These are phyloP conservation scores for Lactarius akahatsu DNA, from an alignment of 768 basidiomycete genomes.

Conservation along the genomic window DNA sequence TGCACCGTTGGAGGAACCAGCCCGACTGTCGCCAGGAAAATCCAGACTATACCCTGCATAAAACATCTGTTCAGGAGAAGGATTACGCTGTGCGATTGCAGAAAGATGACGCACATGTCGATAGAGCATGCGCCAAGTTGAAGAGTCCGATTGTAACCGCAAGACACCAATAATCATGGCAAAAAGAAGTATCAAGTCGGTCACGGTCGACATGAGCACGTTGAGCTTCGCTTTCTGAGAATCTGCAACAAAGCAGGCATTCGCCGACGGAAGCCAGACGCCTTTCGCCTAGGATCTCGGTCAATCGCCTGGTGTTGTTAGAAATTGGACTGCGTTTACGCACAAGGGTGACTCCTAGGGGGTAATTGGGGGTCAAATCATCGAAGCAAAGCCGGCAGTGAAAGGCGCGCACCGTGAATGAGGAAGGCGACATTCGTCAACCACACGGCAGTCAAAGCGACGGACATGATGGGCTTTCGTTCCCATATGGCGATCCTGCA, in stretches of 20 bases:
- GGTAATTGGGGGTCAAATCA: neutral
- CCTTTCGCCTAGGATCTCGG: neutral
- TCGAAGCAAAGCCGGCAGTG: too few species aligned
- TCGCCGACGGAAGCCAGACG: neutral
- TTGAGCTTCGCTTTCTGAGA: neutral
- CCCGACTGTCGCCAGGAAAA: constrained; percentile 4
- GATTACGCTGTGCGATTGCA: too few species aligned
- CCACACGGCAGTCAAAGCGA: constrained; percentile 6
- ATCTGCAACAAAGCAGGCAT: neutral
- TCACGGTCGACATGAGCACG: constrained; percentile 4
- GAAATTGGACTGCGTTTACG: neutral
- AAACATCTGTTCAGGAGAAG: neutral
- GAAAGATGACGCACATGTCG: neutral
- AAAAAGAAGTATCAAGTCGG: constrained; percentile 13
- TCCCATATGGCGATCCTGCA: constrained; percentile 15
- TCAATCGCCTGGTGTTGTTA: neutral
- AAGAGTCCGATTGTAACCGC: neutral
- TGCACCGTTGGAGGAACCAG: constrained; percentile 13
- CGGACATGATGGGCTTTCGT: neutral
- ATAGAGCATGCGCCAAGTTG: constrained; percentile 9
- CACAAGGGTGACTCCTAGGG: neutral
- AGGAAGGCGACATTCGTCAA: constrained; percentile 11
- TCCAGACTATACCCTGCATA: constrained; percentile 7
- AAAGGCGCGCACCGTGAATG: constrained; percentile 7
- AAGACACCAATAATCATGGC: constrained; percentile 12